Evolutionary conservation across 257 asterid species (phyloP), one percentile per base, ranked within the genome.

Genomic region (Solanum bulbocastanum): DNA sequence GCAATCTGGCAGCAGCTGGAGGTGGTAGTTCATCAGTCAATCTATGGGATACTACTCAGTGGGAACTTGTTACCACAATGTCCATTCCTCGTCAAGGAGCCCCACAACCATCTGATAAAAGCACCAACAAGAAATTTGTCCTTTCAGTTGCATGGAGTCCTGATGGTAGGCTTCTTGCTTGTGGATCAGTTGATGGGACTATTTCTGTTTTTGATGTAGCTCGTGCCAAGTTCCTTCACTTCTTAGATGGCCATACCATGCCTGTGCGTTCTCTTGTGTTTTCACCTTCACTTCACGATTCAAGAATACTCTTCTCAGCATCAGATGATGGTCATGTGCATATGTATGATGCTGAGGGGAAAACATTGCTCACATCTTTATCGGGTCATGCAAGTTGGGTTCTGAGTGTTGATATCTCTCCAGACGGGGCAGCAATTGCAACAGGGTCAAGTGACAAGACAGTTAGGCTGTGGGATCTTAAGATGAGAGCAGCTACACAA

Each of bases 301-400:
- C 98, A 2, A 92, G 99, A 88, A 92, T 97, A 6, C 98, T 97
- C 66, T 96, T 95, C 93, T 96, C 99, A 4, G 99, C 94, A 87
- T 96, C 99, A 1, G 99, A 96, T 60, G 99, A 96, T 36, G 98
- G 98, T 40, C 94, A 93, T 6, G 95, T 97, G 60, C 99, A 96
- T n/a, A 90, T 93, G 39, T 95, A 96, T 69, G 99, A 97, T 89
- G 94, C 99, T 3, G 96, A 92, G 87, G 93, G 99, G 39, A 97
- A 95, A 87, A 91, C 96, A 32, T 83, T 95, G 92, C 92, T 97
- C 68, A 86, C 92, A 10, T 92, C 99, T 13, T 25, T 97, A 90
- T 96, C 99, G 2, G 99, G 99, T 62, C 98, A 97, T 90, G 90
- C 98, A 36, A 92, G 98, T 89, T 97, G 99, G 99, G 98, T 96